Percentiles rank a stretch among this genome's conserved stretches.
These are phyloP conservation scores for Plasmodium ovale DNA, from an alignment of 169 alveolate species.

Conservation along the genomic window DNA sequence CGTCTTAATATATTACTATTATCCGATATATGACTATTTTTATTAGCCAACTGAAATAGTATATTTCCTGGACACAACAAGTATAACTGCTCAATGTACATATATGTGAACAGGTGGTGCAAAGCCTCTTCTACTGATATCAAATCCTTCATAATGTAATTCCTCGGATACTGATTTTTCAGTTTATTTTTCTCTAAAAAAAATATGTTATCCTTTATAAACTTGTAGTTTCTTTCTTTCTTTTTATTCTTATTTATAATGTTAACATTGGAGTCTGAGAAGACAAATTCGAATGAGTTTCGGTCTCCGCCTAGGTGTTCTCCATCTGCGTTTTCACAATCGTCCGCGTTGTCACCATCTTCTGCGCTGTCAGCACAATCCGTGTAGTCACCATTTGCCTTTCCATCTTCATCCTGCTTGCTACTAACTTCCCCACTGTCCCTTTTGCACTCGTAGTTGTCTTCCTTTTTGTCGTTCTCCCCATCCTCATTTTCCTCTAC, in stretches of 20 bases:
- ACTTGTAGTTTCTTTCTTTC: conserved; percentile 67
- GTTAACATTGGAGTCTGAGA: conserved; percentile 52
- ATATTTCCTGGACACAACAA: conserved; percentile 41
- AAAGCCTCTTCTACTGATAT: conserved; percentile 64
- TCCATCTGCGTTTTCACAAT: conserved; percentile 7
- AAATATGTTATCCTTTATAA: conserved; percentile 49
- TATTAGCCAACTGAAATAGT: conserved; percentile 45
- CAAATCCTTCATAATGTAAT: conserved; percentile 51
- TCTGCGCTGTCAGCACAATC: neutral
- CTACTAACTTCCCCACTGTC: neutral
- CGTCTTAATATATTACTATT: neutral
- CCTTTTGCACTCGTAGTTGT: neutral
- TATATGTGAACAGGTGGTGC: conserved; percentile 70
- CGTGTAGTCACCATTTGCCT: neutral
- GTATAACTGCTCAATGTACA: conserved; percentile 75
- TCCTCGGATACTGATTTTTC: conserved; percentile 43
- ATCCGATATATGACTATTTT: neutral
- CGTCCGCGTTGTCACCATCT: neutral
- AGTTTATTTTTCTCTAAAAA: conserved; percentile 35
- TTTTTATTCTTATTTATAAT: conserved; percentile 41
- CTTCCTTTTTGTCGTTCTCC: conserved; percentile 13
- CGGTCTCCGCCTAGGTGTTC: neutral
- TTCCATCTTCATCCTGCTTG: neutral
- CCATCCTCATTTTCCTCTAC: neutral
- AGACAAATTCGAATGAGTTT: conserved; percentile 31